Percentiles rank a stretch among this genome's conserved stretches.
Evolutionary conservation across 176 grass and related monocot genomes (phyloP).

Genomic region (Panicum miliaceum): DNA sequence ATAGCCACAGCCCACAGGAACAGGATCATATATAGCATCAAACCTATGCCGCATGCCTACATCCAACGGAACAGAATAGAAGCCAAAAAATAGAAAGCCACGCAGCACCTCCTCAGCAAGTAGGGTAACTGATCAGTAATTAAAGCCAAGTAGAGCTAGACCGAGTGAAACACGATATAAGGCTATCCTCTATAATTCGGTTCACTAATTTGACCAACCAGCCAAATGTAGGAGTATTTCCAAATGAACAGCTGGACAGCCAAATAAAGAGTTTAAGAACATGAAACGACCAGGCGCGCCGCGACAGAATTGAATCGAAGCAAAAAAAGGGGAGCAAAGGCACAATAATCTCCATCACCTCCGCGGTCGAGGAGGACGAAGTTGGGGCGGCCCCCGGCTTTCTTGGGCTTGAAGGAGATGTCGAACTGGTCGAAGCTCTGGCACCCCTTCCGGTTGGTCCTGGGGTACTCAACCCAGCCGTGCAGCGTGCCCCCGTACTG

Average conservation of each 20-base stretch:
- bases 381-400: constrained; percentile 55
- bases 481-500: constrained; percentile 85
- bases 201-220: not conserved
- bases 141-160: constrained; percentile 10
- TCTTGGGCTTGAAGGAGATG: constrained; percentile 62
- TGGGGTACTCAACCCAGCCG: constrained; percentile 72
- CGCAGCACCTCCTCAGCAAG: not conserved
- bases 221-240: not conserved
- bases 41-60: not conserved
- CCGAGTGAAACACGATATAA: constrained; percentile 4
- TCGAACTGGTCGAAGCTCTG: constrained; percentile 69
- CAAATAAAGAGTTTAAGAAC: not conserved
- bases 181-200: constrained; percentile 12
- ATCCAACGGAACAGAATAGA: not conserved
- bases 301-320: constrained; percentile 14
- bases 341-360: constrained; percentile 40
- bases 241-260: constrained; percentile 11
- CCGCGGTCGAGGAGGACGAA: constrained; percentile 82
- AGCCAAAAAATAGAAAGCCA: constrained; percentile 17
- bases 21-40: not conserved
- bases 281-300: not conserved
- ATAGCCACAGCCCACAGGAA: not conserved
- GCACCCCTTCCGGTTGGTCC: constrained; percentile 67
- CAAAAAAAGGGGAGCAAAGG: not conserved
- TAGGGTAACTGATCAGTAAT: constrained; percentile 14